Conservation (phyloP, 2,329 filamentous ascomycete genomes). For the Ophiostoma perfectum region DNA sequence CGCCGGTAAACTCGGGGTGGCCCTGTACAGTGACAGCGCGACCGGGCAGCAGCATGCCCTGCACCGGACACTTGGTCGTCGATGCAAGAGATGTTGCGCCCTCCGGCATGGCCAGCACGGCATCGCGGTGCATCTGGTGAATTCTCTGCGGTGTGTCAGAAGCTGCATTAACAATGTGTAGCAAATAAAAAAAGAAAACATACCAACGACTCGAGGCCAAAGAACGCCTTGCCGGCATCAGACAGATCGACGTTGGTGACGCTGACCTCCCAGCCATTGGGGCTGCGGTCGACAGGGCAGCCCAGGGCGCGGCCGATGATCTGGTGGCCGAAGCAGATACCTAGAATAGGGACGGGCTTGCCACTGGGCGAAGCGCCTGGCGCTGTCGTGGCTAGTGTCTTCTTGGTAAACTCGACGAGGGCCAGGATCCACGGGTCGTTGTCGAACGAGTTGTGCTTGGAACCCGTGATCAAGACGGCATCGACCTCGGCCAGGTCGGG, state of each 20-base stretch:
- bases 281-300: conserved; percentile 59
- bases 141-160: conserved; percentile 43
- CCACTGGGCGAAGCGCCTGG: conserved; percentile 37
- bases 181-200: background rate
- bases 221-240: conserved; percentile 63
- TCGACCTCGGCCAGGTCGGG: conserved; percentile 70
- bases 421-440: conserved; percentile 69
- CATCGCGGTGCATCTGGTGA: conserved; percentile 83
- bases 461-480: conserved; percentile 74
- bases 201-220: conserved; percentile 42
- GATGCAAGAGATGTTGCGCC: conserved; percentile 59
- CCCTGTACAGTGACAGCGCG: conserved; percentile 74
- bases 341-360: conserved; percentile 64
- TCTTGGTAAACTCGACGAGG: conserved; percentile 62
- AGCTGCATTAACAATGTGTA: conserved; percentile 31
- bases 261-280: conserved; percentile 74
- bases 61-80: conserved; percentile 64
- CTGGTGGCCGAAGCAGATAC: conserved; percentile 84
- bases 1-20: conserved; percentile 74
- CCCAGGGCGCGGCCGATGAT: conserved; percentile 71
- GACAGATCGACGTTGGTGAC: conserved; percentile 66
- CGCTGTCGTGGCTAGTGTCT: conserved; percentile 37
- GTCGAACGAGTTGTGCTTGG: conserved; percentile 68
- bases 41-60: conserved; percentile 66
- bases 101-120: conserved; percentile 59